phyloP scores from a whole-genome alignment of 106 monocot species.

The Hemerocallis citrina region DNA sequence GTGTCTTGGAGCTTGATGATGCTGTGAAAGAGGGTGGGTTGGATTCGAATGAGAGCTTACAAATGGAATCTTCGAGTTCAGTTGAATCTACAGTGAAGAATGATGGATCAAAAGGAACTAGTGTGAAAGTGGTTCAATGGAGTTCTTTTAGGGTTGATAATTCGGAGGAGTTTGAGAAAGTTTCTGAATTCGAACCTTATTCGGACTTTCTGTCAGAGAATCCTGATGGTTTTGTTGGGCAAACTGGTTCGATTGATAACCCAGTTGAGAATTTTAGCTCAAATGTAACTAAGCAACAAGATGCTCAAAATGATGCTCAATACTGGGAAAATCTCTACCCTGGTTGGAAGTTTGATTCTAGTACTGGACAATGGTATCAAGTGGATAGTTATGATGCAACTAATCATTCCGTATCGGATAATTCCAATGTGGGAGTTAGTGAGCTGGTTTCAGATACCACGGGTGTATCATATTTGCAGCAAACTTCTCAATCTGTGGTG shows the following conservation, averaged over 20 bases:
- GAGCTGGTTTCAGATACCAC: slow-evolving; percentile 14
- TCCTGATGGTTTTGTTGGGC: slow-evolving; percentile 8
- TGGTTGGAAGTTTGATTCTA: slow-evolving; percentile 79
- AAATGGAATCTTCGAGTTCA: neutral
- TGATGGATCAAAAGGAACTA: slow-evolving; percentile 29
- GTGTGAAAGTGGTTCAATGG: slow-evolving; percentile 86
- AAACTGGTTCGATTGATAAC: slow-evolving; percentile 9
- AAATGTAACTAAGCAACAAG: slow-evolving; percentile 6
- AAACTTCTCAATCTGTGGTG: slow-evolving; percentile 29
- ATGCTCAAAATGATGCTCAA: slow-evolving; percentile 26
- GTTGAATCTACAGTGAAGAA: slow-evolving; percentile 9
- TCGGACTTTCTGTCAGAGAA: slow-evolving; percentile 37
- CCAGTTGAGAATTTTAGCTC: slow-evolving; percentile 9
- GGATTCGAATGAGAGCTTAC: neutral
- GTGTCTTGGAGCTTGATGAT: slow-evolving; percentile 1
- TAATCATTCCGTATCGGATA: slow-evolving; percentile 13
- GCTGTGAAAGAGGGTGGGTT: neutral
- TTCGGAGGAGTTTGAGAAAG: slow-evolving; percentile 13
- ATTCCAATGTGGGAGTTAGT: slow-evolving; percentile 2
- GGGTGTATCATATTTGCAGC: slow-evolving; percentile 41
- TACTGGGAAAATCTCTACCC: slow-evolving; percentile 87
- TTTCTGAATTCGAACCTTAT: slow-evolving; percentile 32
- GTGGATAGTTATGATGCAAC: slow-evolving; percentile 32
- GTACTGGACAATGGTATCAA: slow-evolving; percentile 60
- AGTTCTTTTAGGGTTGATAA: slow-evolving; percentile 39